Evolutionary conservation across 139 green algal genomes (phyloP), one percentile per base, ranked within the genome.

Genomic region (Chlorella sorokiniana): DNA sequence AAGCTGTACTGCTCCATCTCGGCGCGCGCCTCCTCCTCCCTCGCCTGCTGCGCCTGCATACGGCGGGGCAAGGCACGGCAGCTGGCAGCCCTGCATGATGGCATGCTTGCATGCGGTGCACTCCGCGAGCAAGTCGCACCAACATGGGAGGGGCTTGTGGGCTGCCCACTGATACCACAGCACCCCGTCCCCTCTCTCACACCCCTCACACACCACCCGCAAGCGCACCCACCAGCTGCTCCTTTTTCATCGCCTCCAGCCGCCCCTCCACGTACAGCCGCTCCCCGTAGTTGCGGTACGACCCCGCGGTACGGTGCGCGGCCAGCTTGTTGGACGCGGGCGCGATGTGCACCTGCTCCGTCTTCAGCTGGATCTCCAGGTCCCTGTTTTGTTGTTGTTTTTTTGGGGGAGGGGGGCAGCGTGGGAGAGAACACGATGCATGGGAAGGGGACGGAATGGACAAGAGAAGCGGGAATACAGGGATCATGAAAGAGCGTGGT

Each of bases 231-330:
- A 84, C 79, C 61, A 78, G 68, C 44, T 79, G 44, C 41, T 83
- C 81, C 82, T 83, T 78, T 18, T 86, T 84, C 82, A 91, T 74
- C 35, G 88, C 89, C 27, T 85, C 81, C 42, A 93, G 62, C 18
- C 76, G 78, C 31, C 92, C 92, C 85, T 96, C 93, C 65, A 91
- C 89, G 74, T 96, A 96, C 64, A 96, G 86, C 82, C 94, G 93
- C 87, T 96, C 91, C 27, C 92, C 92, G 63, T 96, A 96, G 80
- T 94, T 95, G 31, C 85, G 81, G 85, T 92, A 96, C 1, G 78
- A 78, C 16, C 87, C 91, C 20, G 70, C 44, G 63, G 54, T 91
- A 6, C 93, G 86, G 35, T 89, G 85, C 18, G 80, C 74, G 77
- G 92, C 94, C 86, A 97, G 92, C 76, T 93, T 83, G 61, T 83